Percentiles rank a stretch among this genome's conserved stretches.
These are phyloP conservation scores for Arachis monticola DNA, from an alignment of 331 rosid genomes.

Conservation along the genomic window DNA sequence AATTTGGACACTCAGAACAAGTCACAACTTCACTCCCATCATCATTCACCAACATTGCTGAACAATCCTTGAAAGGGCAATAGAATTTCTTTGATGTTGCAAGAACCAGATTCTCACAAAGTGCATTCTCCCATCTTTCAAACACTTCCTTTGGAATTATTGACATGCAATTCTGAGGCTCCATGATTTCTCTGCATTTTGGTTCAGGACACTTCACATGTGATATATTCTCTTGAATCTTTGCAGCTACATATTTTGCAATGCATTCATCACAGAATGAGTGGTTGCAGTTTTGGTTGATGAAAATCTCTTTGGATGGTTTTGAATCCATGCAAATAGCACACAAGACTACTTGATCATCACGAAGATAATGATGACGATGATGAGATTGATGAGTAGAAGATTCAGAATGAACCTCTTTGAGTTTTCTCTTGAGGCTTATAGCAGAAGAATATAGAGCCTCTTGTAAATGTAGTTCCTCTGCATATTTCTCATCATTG, in stretches of 20 bases:
- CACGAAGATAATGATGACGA: neutral
- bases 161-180: conserved; percentile 45
- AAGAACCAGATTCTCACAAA: conserved; percentile 55
- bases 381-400: conserved; percentile 19
- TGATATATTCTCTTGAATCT: conserved; percentile 51
- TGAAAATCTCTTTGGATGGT: conserved; percentile 47
- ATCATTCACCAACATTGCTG: conserved; percentile 56
- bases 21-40: conserved; percentile 47
- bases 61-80: conserved; percentile 68
- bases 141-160: conserved; percentile 56
- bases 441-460: conserved; percentile 46
- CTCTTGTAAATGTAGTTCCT: conserved; percentile 53
- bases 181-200: conserved; percentile 48
- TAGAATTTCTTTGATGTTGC: conserved; percentile 46
- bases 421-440: neutral
- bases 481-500: conserved; percentile 58
- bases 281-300: conserved; percentile 48
- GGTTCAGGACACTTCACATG: conserved; percentile 62
- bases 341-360: conserved; percentile 33
- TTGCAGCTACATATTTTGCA: conserved; percentile 44
- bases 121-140: conserved; percentile 60
- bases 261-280: conserved; percentile 56
- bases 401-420: conserved; percentile 25
- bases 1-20: conserved; percentile 54
- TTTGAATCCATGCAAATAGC: conserved; percentile 63